A percentile compares a stretch with the other conserved stretches of the same genome.
These are phyloP conservation scores for Verticillium dahliae DNA, from an alignment of 2,329 filamentous ascomycete genomes.

Conservation along the genomic window DNA sequence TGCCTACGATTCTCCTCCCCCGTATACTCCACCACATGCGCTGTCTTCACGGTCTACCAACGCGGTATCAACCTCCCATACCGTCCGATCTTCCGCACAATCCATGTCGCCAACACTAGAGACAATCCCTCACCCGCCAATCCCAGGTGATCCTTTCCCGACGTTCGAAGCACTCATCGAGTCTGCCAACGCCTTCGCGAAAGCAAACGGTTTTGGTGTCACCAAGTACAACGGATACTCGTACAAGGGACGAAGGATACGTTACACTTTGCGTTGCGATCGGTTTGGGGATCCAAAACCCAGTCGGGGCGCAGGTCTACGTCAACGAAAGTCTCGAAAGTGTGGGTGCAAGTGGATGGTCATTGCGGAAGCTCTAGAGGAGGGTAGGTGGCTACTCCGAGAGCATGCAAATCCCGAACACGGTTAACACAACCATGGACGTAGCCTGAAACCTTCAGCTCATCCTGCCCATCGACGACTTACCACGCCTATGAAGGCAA, in stretches of 20 bases:
- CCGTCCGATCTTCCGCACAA: not conserved
- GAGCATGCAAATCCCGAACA: slow-evolving; percentile 1
- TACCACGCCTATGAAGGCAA: slow-evolving; percentile 4
- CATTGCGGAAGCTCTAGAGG: slow-evolving; percentile 7
- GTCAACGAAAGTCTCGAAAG: slow-evolving; percentile 7
- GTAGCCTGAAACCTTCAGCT: slow-evolving; percentile 1
- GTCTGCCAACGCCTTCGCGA: not conserved
- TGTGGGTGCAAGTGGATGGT: slow-evolving; percentile 9
- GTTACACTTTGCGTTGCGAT: slow-evolving; percentile 7
- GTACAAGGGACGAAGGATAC: slow-evolving; percentile 3
- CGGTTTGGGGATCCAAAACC: slow-evolving; percentile 4
- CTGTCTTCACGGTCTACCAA: not conserved
- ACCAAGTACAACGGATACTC: slow-evolving; percentile 1
- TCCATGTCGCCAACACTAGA: not conserved
- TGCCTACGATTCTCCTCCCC: slow-evolving; percentile 5
- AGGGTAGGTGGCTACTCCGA: slow-evolving; percentile 2
- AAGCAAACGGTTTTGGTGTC: slow-evolving; percentile 5
- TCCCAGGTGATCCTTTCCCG: slow-evolving; percentile 6
- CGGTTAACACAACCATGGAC: slow-evolving; percentile 4
- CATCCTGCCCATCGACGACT: slow-evolving; percentile 7
- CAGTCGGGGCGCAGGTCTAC: slow-evolving; percentile 1
- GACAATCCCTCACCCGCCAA: slow-evolving; percentile 6
- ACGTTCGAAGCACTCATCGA: not conserved
- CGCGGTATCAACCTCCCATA: not conserved
- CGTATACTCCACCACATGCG: slow-evolving; percentile 5